Evolutionary conservation across 129 eudicot species (phyloP), one percentile per base, ranked within the genome.

Genomic region (Sambucus nigra): DNA sequence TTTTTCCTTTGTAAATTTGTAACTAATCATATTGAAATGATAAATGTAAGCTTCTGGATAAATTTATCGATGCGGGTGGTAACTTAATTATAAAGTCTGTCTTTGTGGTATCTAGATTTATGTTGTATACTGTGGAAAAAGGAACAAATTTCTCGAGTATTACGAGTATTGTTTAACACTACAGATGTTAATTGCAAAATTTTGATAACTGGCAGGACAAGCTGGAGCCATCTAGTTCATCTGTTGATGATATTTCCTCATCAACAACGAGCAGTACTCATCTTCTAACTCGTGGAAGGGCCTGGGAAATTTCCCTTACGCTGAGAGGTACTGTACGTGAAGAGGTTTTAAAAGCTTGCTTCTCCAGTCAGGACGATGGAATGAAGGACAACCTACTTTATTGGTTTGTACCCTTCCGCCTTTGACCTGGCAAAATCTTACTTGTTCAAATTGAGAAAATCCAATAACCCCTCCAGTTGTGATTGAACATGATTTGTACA

Each of bases 271-370:
- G 53, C 47, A 58, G 55, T 40, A 31, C 64, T 52, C 23, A 63
- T 69, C 87, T 91, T 70, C 63, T 91, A 55, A 81, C 74, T 15
- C 24, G 70, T 53, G 87, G 87, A 63, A 76, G 84, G 74, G 98
- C 98, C 22, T 91, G 98, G 98, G 79, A 81, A 20, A 33, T 91
- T 55, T 81, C 94, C 28, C 95, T 91, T 59, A 68, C 88, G 27
- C 64, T 79, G 38, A 85, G 87, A 57, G 60, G 89, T 61, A 60
- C 73, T 33, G 20, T 72, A 48, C 54, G 60, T 28, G 95, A 85
- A 28, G 98, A 91, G 63, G 61, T 91, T 25, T 60, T 77, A 44
- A 81, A 77, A 70, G 32, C 52, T 38, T 79, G 86, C 59, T 82
- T 85, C 33, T 75, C 86, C 20, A 46, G 63, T 55, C 59, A 79